Conservation (phyloP, 78 protist species). For the Cavenderia fasciculata region DNA sequence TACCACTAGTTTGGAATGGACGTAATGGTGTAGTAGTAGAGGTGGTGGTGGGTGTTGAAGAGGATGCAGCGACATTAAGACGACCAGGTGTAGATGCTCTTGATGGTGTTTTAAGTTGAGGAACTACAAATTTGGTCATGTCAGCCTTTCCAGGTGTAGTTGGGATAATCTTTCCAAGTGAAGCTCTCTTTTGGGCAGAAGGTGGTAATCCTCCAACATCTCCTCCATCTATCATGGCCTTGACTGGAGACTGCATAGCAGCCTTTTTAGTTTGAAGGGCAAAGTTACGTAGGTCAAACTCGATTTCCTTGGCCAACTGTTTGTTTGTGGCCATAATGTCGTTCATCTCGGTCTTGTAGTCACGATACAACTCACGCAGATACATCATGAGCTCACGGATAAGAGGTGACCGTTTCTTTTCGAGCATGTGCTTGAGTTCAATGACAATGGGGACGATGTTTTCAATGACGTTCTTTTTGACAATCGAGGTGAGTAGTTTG, state of each 20-base stretch:
- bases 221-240: neutral
- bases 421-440: constrained; percentile 77
- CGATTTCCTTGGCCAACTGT: constrained; percentile 85
- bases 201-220: no score
- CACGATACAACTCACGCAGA: constrained; percentile 54
- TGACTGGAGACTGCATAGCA: constrained; percentile 31
- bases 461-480: constrained; percentile 81
- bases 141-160: constrained; percentile 4
- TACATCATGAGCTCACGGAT: constrained; percentile 51
- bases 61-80: neutral
- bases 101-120: constrained; percentile 14
- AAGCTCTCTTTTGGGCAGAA: neutral
- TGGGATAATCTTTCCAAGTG: neutral
- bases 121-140: constrained; percentile 52
- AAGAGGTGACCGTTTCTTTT: constrained; percentile 82
- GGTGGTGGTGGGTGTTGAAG: neutral
- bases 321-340: constrained; percentile 74
- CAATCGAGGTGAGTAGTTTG: constrained; percentile 18
- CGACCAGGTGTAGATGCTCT: neutral
- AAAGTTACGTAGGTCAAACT: constrained; percentile 58
- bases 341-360: constrained; percentile 75
- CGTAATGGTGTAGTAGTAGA: no score
- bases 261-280: no score
- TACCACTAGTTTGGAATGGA: neutral
- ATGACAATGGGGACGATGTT: constrained; percentile 81